Evolutionary conservation across 192 early-diverging fungal genomes (phyloP).

Genomic region (Coemansia asiatica): DNA sequence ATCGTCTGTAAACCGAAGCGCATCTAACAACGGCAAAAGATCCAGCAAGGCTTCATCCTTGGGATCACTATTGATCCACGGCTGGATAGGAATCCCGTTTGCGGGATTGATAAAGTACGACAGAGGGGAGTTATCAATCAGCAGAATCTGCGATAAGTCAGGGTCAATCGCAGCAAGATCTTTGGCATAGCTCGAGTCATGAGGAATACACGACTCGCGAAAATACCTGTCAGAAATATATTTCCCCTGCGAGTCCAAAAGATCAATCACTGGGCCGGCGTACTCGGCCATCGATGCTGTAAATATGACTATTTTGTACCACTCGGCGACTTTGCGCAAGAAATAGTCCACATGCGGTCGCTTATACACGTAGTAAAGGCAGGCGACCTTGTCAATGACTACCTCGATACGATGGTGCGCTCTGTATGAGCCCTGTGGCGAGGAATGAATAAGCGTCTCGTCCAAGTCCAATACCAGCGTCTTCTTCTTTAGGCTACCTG

Average conservation of each 20-base stretch:
- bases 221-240: conserved; percentile 63
- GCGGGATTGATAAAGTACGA: conserved; percentile 71
- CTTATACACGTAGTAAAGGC: conserved; percentile 64
- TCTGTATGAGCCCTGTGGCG: conserved; percentile 56
- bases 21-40: conserved; percentile 63
- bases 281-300: conserved; percentile 72
- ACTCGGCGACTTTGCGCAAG: conserved; percentile 59
- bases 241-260: conserved; percentile 61
- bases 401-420: conserved; percentile 67
- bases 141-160: conserved; percentile 64
- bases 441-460: conserved; percentile 71
- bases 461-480: conserved; percentile 68
- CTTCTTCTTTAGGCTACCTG: conserved; percentile 37
- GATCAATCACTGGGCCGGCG: conserved; percentile 62
- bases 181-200: conserved; percentile 68
- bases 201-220: conserved; percentile 64
- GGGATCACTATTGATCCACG: conserved; percentile 69
- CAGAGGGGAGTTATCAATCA: conserved; percentile 73
- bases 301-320: conserved; percentile 71
- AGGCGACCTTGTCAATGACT: conserved; percentile 61
- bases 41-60: conserved; percentile 63
- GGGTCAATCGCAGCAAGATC: conserved; percentile 63
- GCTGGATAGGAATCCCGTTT: conserved; percentile 70
- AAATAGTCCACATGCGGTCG: conserved; percentile 65
- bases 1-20: conserved; percentile 61